Percentiles rank a stretch among this genome's conserved stretches.
phyloP scores from a whole-genome alignment of 129 eudicot species.

The Mikania micrantha region DNA sequence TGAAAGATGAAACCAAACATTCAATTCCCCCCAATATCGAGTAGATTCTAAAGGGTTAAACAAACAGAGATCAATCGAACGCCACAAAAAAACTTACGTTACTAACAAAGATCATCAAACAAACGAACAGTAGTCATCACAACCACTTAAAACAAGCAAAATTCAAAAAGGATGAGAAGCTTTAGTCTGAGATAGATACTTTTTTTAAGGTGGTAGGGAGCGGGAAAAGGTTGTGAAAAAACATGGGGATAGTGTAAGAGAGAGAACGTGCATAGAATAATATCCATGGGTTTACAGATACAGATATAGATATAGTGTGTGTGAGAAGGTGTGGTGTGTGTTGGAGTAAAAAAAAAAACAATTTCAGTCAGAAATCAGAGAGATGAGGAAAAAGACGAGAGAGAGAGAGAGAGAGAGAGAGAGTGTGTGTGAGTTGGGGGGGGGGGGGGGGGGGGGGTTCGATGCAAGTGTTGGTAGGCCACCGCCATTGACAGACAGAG shows the following conservation, averaged over 20 bases:
- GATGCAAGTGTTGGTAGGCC: slow-evolving; percentile 23
- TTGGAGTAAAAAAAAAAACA: slow-evolving; percentile 32
- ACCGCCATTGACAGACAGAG: slow-evolving; percentile 25
- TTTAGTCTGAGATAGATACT: slow-evolving; percentile 9
- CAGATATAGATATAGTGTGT: background rate
- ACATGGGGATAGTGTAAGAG: no score
- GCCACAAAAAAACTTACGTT: background rate
- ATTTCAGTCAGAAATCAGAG: slow-evolving; percentile 11
- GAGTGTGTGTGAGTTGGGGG: no score
- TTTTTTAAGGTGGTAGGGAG: slow-evolving; percentile 22
- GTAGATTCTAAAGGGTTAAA: background rate
- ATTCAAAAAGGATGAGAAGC: slow-evolving; percentile 4
- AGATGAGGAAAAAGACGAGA: slow-evolving; percentile 19
- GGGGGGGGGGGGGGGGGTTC: slow-evolving; percentile 7
- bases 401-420: no score
- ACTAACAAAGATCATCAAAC: background rate
- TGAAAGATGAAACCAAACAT: background rate
- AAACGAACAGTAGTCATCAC: background rate
- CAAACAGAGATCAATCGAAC: background rate
- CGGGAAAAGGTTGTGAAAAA: slow-evolving; percentile 35
- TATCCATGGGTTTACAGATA: slow-evolving; percentile 1
- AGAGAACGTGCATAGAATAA: slow-evolving; percentile 17
- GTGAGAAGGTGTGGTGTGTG: slow-evolving; percentile 1
- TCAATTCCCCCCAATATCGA: background rate
- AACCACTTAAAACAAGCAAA: background rate